Conservation (phyloP, 305 asterid genomes). For the Plantago rigida region DNA sequence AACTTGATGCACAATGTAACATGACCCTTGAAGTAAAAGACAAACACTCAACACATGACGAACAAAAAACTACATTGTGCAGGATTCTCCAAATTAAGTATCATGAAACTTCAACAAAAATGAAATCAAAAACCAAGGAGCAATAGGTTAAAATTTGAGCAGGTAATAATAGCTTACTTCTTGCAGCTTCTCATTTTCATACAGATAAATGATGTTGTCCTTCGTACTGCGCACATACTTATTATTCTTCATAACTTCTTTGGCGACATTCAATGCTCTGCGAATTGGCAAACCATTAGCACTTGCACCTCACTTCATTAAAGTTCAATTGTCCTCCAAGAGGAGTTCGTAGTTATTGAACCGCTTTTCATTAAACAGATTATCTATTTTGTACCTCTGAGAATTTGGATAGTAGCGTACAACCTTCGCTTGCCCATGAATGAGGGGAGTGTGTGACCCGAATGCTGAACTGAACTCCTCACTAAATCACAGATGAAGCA, state of each 20-base stretch:
- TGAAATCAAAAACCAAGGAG: slow-evolving; percentile 18
- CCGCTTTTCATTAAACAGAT: slow-evolving; percentile 3
- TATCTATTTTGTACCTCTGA: slow-evolving; percentile 47
- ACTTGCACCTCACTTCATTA: slow-evolving; percentile 13
- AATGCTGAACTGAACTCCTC: slow-evolving; percentile 88
- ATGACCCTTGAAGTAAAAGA: slow-evolving; percentile 1
- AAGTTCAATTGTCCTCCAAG: slow-evolving; percentile 11
- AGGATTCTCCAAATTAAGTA: slow-evolving; percentile 15
- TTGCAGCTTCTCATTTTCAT: slow-evolving; percentile 61
- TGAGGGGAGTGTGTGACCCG: slow-evolving; percentile 86
- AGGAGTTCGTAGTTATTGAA: not conserved
- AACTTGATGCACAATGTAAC: not conserved
- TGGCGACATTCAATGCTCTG: slow-evolving; percentile 71
- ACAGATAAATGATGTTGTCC: slow-evolving; percentile 58
- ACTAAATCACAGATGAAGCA: slow-evolving; percentile 34
- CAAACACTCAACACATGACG: not conserved
- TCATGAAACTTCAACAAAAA: slow-evolving; percentile 13
- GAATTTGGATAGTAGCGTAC: slow-evolving; percentile 75
- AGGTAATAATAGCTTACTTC: slow-evolving; percentile 48
- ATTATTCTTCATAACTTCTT: slow-evolving; percentile 60
- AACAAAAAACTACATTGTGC: slow-evolving; percentile 10
- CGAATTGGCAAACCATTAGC: slow-evolving; percentile 28
- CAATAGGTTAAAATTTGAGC: slow-evolving; percentile 5
- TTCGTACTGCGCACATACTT: slow-evolving; percentile 63
- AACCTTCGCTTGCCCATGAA: slow-evolving; percentile 82